These are phyloP conservation scores for Fusarium devonianum DNA, from an alignment of 2,329 filamentous ascomycete species.

Conservation along the genomic window DNA sequence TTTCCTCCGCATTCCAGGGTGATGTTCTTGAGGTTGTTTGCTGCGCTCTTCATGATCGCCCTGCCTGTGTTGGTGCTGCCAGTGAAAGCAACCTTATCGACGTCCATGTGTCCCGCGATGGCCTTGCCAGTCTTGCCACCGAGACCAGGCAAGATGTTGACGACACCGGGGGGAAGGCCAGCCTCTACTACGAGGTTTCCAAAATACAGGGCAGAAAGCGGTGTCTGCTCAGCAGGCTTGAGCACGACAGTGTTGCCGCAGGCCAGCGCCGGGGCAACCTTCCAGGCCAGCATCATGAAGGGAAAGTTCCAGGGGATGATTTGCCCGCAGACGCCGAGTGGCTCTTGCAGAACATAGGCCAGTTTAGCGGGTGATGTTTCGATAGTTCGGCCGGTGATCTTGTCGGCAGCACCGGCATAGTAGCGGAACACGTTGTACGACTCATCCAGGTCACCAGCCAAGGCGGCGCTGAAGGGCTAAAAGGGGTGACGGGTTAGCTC, in stretches of 20 bases:
- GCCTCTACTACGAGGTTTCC: conserved; percentile 70
- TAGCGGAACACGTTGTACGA: conserved; percentile 61
- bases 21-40: conserved; percentile 64
- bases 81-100: conserved; percentile 76
- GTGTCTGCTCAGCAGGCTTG: conserved; percentile 67
- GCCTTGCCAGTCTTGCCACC: conserved; percentile 69
- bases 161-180: conserved; percentile 76
- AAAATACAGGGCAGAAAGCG: conserved; percentile 65
- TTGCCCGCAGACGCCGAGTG: conserved; percentile 70
- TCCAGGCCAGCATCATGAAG: conserved; percentile 66
- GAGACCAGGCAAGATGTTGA: conserved; percentile 73
- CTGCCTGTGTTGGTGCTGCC: conserved; percentile 71
- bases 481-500: too few species aligned
- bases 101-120: conserved; percentile 66
- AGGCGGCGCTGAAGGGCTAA: conserved; percentile 47
- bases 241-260: conserved; percentile 65
- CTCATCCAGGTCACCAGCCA: conserved; percentile 63
- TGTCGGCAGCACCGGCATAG: conserved; percentile 75
- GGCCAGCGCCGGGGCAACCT: conserved; percentile 70
- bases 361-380: conserved; percentile 69
- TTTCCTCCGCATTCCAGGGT: conserved; percentile 67
- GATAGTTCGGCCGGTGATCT: conserved; percentile 73
- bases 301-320: conserved; percentile 64
- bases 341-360: conserved; percentile 72
- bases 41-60: conserved; percentile 72